Evolutionary conservation across 495 filamentous ascomycete species (phyloP), one percentile per base, ranked within the genome.

Genomic region (Tuber melanosporum): DNA sequence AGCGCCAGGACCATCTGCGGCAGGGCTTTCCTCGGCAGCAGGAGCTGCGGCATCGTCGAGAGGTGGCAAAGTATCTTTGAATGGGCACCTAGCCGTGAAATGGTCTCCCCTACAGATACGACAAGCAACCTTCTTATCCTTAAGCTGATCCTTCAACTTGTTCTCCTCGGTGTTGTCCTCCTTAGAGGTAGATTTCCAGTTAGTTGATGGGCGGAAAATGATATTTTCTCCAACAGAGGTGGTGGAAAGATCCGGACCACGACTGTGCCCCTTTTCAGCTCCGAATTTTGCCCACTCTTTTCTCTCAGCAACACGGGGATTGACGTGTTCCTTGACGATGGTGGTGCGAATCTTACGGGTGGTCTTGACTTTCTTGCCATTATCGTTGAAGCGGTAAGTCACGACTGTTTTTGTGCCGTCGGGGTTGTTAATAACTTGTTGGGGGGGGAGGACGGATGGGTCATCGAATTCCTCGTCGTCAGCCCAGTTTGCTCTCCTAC

Each of bases 121-220:
- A 86, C 95, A 99, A 89, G 98, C 98, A 87, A 99, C 96, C 89
- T 97, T 97, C 90, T 97, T 97, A 86, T 97, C 93, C 90, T 95
- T 97, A 76, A 98, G 88, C 88, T 93, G 90, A 80, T 94, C 93
- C 88, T 94, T 95, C 87, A 97, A 91, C 75, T 90, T 90, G 87
- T 93, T 92, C 86, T 92, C 90, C 77, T 90, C 91, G 77, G 88
- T 87, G 82, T 87, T 85, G 85, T 94, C 93, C 85, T 95, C 92
- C 87, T 92, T 92, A 74, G 91, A 91, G 79, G 93, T 92, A 81
- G 91, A 90, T 86, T 93, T 94, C 93, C 93, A 98, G 88, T 94
- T 95, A 72, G 91, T 88, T 83, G 89, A 91, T 26, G 95, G 95
- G 47, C 91, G 87, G 91, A 99, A 98, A 81, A 94, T 89, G 85